These are phyloP conservation scores for Saccharomyces jurei DNA, from an alignment of 805 yeast species.

Conservation along the genomic window DNA sequence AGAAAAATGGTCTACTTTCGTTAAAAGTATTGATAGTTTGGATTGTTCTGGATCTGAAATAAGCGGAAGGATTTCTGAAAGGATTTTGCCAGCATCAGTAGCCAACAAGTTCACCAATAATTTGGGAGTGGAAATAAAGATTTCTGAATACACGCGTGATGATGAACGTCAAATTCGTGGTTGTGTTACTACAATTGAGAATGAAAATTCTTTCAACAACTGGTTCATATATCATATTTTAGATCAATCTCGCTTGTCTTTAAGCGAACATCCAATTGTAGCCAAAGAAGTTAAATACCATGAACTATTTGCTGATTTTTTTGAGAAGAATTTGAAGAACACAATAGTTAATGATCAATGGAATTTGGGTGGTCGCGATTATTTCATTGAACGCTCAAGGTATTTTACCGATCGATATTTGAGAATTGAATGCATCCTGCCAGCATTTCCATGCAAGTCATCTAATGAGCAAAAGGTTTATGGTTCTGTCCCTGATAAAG, in stretches of 20 bases:
- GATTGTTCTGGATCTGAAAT: slow-evolving; percentile 5
- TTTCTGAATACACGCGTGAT: slow-evolving; percentile 28
- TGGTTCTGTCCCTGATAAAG: slow-evolving; percentile 45
- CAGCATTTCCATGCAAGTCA: slow-evolving; percentile 60
- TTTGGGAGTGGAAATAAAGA: slow-evolving; percentile 19
- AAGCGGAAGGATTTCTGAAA: slow-evolving; percentile 13
- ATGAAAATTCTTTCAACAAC: slow-evolving; percentile 26
- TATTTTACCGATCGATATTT: slow-evolving; percentile 43
- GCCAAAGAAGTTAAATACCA: slow-evolving; percentile 17
- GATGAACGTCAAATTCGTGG: slow-evolving; percentile 34
- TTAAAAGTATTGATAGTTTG: slow-evolving; percentile 4
- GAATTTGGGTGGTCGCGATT: slow-evolving; percentile 38
- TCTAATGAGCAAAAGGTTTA: slow-evolving; percentile 48
- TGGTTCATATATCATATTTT: slow-evolving; percentile 35
- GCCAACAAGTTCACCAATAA: slow-evolving; percentile 17
- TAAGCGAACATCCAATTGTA: slow-evolving; percentile 12
- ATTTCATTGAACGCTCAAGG: slow-evolving; percentile 36
- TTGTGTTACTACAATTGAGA: slow-evolving; percentile 29
- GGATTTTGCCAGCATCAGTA: slow-evolving; percentile 9
- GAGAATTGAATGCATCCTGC: slow-evolving; percentile 48
- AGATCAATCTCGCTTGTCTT: slow-evolving; percentile 29
- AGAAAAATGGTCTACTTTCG: slow-evolving; percentile 24
- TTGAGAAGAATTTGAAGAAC: slow-evolving; percentile 42
- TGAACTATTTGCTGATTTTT: slow-evolving; percentile 33
- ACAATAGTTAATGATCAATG: slow-evolving; percentile 42